These are phyloP conservation scores for Fusarium oligoseptatum DNA, from an alignment of 2,329 filamentous ascomycete species.

Conservation along the genomic window DNA sequence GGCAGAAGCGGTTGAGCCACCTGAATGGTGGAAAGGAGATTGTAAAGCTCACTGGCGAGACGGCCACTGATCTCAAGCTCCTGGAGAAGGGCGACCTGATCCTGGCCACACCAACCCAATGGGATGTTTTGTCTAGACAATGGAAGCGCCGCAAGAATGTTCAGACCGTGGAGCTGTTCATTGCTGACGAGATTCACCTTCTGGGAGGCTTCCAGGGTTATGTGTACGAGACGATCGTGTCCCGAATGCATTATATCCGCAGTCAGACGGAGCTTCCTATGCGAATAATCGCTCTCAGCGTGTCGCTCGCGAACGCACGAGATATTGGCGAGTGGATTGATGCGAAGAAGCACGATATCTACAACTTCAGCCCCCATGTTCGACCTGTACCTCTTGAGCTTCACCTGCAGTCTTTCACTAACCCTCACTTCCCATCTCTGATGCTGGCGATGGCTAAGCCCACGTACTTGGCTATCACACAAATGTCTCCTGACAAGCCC, in stretches of 20 bases:
- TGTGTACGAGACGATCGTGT: constrained; percentile 96
- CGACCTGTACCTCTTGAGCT: constrained; percentile 91
- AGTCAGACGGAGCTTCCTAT: constrained; percentile 87
- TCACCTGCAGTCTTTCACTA: constrained; percentile 94
- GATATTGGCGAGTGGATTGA: constrained; percentile 99
- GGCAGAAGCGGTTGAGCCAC: constrained; percentile 80
- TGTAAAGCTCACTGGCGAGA: constrained; percentile 94
- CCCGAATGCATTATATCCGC: constrained; percentile 96
- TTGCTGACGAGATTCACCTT: constrained; percentile 95
- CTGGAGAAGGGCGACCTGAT: constrained; percentile 90
- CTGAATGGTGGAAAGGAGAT: constrained; percentile 88
- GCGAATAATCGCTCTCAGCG: constrained; percentile 89
- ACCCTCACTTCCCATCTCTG: constrained; percentile 95
- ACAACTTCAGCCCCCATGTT: constrained; percentile 96
- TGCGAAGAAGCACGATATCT: constrained; percentile 97
- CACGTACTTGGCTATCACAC: constrained; percentile 87
- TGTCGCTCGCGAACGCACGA: constrained; percentile 91
- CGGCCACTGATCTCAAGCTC: constrained; percentile 88
- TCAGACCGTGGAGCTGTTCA: constrained; percentile 88
- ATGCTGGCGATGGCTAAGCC: constrained; percentile 99
- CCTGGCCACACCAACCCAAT: constrained; percentile 91
- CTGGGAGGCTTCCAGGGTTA: constrained; percentile 88
- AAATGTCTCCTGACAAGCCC: constrained; percentile 89
- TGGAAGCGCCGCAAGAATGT: constrained; percentile 98
- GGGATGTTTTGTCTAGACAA: constrained; percentile 95